Base-by-base conservation (phyloP, 768 basidiomycete species). In the Lactarius tabidus region DNA sequence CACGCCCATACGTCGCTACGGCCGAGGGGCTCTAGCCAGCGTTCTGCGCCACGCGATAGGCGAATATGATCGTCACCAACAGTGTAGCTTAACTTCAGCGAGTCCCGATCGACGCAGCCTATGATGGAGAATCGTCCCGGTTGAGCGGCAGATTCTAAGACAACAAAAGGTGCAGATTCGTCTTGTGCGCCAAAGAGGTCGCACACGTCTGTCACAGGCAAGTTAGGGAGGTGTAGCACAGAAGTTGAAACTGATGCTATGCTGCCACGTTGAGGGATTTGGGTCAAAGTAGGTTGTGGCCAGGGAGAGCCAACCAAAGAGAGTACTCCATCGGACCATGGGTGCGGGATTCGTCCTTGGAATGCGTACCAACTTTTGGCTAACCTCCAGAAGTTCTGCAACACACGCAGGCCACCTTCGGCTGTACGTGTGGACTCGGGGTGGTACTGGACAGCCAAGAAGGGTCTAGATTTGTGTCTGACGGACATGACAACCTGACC, bases 361-460 rank as follows among this genome's bases (percentile, higher is more conserved):
- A 73, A 70, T 39, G 69, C 71, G 3, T 79, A 77, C 89, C 90
- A 93, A 9, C 74, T 73, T 58, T 80, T 78, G 23, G 89, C 86
- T 23, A 91, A 77, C 28, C 75, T 74, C 89, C 89, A 93, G 72
- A 93, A 93, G 73, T 91, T 93, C 26, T 74, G 74, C 62, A 93
- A 67, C 18, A 91, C 84, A 62, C 86, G 81, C n/a, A 81, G 70
- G 1, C 91, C 91, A 7, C 88, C 89, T 2, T 81, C 83, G 51
- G 79, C 77, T 2, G 91, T 93, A 69, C 88, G 81, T 4, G 89
- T 84, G 5, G 91, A 93, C 72, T 93, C 92, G 7, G 92, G 92
- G 72, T 94, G 92, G 73, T 93, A 94, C 71, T 94, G 92, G 28
- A 94, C 92, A 4, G 89, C 91, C 88, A 89, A 93, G 71, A 91